phyloP scores from a whole-genome alignment of 805 yeast species.

The Naumovozyma castellii region DNA sequence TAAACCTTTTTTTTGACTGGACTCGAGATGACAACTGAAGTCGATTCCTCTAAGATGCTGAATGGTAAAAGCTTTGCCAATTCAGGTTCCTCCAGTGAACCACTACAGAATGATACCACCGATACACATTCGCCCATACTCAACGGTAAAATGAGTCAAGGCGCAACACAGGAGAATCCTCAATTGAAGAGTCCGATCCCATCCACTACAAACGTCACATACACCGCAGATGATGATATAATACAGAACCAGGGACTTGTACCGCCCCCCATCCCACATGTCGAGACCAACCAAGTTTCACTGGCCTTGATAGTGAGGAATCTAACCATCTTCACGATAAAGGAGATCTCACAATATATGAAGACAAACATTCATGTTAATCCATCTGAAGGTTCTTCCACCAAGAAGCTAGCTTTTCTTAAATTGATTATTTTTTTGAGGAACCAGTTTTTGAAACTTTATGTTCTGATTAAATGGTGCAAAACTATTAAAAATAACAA shows the following conservation, averaged over 20 bases:
- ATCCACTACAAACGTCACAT: not conserved
- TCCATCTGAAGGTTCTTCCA: slow-evolving; percentile 22
- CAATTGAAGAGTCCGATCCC: slow-evolving; percentile 3
- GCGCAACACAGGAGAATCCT: not conserved
- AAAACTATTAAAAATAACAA: slow-evolving; percentile 55
- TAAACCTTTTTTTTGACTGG: no score
- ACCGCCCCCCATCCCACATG: slow-evolving; percentile 28
- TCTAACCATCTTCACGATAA: slow-evolving; percentile 25
- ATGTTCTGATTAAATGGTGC: slow-evolving; percentile 82
- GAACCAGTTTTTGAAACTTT: slow-evolving; percentile 74
- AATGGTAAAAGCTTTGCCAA: slow-evolving; percentile 5
- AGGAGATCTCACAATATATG: slow-evolving; percentile 28
- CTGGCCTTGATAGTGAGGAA: slow-evolving; percentile 26
- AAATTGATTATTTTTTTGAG: slow-evolving; percentile 62
- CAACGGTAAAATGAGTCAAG: not conserved
- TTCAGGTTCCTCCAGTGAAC: not conserved
- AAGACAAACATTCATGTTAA: slow-evolving; percentile 23
- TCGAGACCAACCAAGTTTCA: slow-evolving; percentile 28
- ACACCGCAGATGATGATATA: not conserved
- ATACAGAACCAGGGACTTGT: not conserved
- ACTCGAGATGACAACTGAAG: slow-evolving; percentile 13
- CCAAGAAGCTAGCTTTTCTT: slow-evolving; percentile 59
- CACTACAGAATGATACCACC: not conserved
- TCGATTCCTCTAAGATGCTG: slow-evolving; percentile 10
- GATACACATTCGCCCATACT: not conserved